Conservation (phyloP, 257 asterid genomes). For the Solanum lycopersicoides region DNA sequence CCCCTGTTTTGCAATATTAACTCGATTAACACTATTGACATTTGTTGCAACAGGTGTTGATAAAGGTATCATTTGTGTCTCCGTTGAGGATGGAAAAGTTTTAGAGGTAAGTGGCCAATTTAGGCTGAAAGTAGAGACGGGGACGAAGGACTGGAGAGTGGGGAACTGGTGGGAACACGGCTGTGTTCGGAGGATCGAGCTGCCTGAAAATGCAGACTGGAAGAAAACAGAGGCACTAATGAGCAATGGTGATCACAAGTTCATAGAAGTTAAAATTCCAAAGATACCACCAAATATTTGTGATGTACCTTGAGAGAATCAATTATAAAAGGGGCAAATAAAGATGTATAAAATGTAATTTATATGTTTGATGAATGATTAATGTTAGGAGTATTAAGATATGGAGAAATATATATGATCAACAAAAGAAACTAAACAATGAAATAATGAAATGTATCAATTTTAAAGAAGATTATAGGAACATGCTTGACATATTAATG, state of each 20-base stretch:
- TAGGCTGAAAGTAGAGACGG: constrained; percentile 28
- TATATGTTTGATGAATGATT: neutral
- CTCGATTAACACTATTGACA: neutral
- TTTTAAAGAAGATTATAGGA: neutral
- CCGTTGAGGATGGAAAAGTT: constrained; percentile 44
- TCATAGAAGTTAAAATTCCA: constrained; percentile 48
- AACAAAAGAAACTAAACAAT: neutral
- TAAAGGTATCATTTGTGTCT: constrained; percentile 23
- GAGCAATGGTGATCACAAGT: constrained; percentile 16
- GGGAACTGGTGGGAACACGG: constrained; percentile 86
- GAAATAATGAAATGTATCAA: neutral
- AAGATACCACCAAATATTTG: constrained; percentile 3
- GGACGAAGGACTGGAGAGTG: constrained; percentile 42
- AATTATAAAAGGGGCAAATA: neutral
- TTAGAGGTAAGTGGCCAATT: constrained; percentile 53
- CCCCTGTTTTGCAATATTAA: neutral
- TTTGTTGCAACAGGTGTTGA: constrained; percentile 16
- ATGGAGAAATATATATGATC: neutral
- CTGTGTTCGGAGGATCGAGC: constrained; percentile 61
- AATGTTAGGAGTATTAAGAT: neutral
- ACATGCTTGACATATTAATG: neutral
- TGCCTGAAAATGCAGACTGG: constrained; percentile 52
- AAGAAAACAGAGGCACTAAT: constrained; percentile 45
- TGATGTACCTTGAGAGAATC: neutral
- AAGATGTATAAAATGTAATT: neutral